Evolutionary conservation across 495 filamentous ascomycete genomes (phyloP), one percentile per base, ranked within the genome.

Genomic region (Daldinia decipiens): DNA sequence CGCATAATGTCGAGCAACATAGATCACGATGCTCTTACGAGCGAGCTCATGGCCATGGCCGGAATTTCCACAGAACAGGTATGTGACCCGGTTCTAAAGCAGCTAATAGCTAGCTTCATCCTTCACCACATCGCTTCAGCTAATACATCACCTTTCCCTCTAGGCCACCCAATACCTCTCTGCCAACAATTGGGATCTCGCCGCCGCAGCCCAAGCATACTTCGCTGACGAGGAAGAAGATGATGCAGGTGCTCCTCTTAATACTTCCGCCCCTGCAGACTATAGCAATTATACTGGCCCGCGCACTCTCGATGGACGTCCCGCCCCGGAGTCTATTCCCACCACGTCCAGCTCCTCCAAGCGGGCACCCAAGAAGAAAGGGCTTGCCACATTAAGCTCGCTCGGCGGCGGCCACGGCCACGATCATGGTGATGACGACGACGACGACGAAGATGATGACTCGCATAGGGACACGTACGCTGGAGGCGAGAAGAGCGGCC

Each of bases 401-500:
- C 62, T 91, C 6, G 81, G 84, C 47, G 80, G 80, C 29, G 74
- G 76, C 24, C 62, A 74, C 54, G 71, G 77, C 7, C 74, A 80
- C 45, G 81, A 82, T 38, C 81, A 86, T 58, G 81, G 82, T 7
- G 81, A 88, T 53, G 83, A 85, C 27, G 84, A 89, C 58, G 87
- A 86, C 15, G 88, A 87, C 21, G 81, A 29, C 6, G 27, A 82
- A 11, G 86, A 92, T 55, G 85, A 86, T 4, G 85, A 89, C 29
- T 86, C 88, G 17, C 86, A 89, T 4, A 88, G 93, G 61, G 93
- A 98, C 77, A 86, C 97, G 54, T 99, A 96, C 77, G 91, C 95
- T 7, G 95, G 95, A 57, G 95, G 95, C 51, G 95, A 97, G 83
- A 99, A 99, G 81, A 97, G 94, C 24, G 96, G 94, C 5, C 81